These are phyloP conservation scores for Sphagnum fallax DNA, from an alignment of 228 moss, liverwort and hornwort species.

Conservation along the genomic window DNA sequence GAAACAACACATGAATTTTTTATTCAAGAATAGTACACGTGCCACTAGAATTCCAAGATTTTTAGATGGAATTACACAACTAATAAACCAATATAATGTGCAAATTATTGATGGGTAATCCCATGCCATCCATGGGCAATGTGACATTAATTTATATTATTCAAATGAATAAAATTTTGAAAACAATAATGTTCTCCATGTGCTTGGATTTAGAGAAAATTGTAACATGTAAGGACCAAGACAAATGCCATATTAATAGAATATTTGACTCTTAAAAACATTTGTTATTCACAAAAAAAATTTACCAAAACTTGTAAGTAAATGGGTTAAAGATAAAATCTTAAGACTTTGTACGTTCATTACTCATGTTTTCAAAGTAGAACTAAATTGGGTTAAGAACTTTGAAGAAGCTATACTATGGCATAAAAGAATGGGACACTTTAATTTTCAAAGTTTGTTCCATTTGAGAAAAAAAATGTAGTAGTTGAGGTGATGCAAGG, in stretches of 20 bases:
- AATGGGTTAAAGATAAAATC: neutral
- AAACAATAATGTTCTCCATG: neutral
- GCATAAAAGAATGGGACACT: neutral
- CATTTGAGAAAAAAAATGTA: neutral
- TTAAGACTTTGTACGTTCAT: neutral
- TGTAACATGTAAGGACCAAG: neutral
- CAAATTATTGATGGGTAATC: neutral
- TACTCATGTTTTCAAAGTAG: neutral
- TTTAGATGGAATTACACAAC: neutral
- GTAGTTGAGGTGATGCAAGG: neutral
- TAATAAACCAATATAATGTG: neutral
- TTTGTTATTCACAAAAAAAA: neutral
- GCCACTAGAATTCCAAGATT: neutral
- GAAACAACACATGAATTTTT: neutral
- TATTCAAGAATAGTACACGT: neutral
- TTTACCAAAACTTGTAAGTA: neutral
- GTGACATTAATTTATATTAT: neutral
- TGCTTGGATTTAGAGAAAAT: neutral
- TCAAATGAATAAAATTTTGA: neutral
- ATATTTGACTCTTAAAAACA: neutral
- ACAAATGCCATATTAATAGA: neutral
- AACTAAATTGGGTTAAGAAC: neutral
- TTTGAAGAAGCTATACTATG: neutral
- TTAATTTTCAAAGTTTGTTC: neutral
- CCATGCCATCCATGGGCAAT: neutral